A percentile compares a stretch with the other conserved stretches of the same genome.
Conservation (phyloP, 768 basidiomycete genomes). For the Pleurotus eryngii region DNA sequence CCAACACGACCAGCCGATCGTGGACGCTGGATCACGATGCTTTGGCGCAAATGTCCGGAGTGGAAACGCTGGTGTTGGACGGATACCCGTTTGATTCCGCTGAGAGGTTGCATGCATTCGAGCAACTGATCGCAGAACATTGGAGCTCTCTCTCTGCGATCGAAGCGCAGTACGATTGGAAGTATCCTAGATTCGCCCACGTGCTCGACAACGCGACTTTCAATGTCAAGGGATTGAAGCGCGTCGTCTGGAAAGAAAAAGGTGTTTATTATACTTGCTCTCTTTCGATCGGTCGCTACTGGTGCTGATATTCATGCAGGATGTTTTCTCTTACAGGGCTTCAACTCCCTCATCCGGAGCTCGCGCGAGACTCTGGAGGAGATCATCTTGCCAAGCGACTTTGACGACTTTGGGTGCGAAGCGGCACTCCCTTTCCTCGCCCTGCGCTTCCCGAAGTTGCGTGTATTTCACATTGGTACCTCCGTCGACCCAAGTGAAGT, state of each 20-base stretch:
- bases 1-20: background rate
- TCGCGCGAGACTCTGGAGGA: background rate
- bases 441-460: background rate
- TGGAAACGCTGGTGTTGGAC: background rate
- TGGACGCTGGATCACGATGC: background rate
- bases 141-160: background rate
- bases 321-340: constrained; percentile 1
- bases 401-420: constrained; percentile 6
- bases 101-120: background rate
- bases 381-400: background rate
- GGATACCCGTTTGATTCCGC: background rate
- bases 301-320: background rate
- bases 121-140: background rate
- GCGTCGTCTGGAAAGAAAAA: background rate
- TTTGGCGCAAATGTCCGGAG: background rate
- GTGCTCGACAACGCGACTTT: background rate
- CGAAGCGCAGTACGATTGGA: background rate
- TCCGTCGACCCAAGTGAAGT: constrained; percentile 1
- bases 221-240: background rate
- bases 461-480: background rate
- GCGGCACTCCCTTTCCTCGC: background rate
- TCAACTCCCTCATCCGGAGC: background rate
- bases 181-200: background rate
- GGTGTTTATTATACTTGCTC: background rate
- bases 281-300: background rate